phyloP scores from a whole-genome alignment of 192 early-diverging fungal genomes.

The Backusella tarrabulga region DNA sequence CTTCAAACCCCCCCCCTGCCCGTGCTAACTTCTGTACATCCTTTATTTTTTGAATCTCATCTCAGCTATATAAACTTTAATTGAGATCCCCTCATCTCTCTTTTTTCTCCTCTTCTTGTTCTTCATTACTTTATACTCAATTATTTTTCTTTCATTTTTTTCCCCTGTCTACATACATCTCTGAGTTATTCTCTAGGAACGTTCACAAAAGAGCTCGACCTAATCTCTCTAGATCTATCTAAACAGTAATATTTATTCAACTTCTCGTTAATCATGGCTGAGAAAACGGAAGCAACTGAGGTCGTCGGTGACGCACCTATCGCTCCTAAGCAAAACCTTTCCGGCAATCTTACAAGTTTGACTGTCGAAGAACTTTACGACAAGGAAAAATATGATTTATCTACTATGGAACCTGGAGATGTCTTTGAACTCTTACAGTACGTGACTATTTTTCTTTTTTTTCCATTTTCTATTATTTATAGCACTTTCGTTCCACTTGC shows the following conservation, averaged over 20 bases:
- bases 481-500: background rate
- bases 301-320: constrained; percentile 20
- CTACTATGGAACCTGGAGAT: constrained; percentile 72
- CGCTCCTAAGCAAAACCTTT: constrained; percentile 8
- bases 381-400: constrained; percentile 79
- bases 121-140: background rate
- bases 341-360: constrained; percentile 40
- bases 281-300: constrained; percentile 28
- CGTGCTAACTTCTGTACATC: constrained; percentile 3
- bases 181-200: constrained; percentile 3
- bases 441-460: constrained; percentile 7
- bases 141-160: background rate
- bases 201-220: background rate
- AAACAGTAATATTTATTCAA: constrained; percentile 6
- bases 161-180: background rate
- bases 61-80: constrained; percentile 7
- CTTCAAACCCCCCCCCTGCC: constrained; percentile 15
- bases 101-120: background rate
- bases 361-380: constrained; percentile 71
- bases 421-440: constrained; percentile 69
- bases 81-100: background rate
- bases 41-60: constrained; percentile 1
- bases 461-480: constrained; percentile 7
- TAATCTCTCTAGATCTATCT: constrained; percentile 2
- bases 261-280: constrained; percentile 19